Evolutionary conservation across 805 yeast species (phyloP).

Genomic region (Myxozyma vanderwaltii): DNA sequence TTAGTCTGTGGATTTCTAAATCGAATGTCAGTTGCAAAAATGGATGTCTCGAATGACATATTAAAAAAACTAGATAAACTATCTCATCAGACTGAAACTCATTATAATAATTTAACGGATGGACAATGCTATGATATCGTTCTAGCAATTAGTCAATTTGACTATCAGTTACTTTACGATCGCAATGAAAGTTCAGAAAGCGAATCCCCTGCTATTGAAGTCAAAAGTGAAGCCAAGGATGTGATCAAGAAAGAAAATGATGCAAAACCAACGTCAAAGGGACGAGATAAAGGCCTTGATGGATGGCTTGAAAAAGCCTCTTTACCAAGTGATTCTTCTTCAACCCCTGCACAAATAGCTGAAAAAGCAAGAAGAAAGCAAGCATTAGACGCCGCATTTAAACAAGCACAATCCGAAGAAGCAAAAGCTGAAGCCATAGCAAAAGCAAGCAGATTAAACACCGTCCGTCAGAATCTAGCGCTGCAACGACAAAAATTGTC

Average conservation of each 20-base stretch:
- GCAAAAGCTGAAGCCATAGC: neutral
- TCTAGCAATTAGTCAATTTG: slow-evolving; percentile 18
- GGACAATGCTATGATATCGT: slow-evolving; percentile 68
- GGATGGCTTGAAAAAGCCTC: slow-evolving; percentile 20
- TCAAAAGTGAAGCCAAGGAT: neutral
- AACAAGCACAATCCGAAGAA: slow-evolving; percentile 13
- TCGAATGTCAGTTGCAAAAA: slow-evolving; percentile 57
- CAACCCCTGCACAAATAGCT: neutral
- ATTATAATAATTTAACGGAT: slow-evolving; percentile 67
- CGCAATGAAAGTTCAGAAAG: neutral
- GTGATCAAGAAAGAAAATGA: neutral
- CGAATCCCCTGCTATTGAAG: neutral
- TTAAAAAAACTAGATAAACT: slow-evolving; percentile 52
- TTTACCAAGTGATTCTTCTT: slow-evolving; percentile 19
- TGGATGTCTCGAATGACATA: slow-evolving; percentile 55
- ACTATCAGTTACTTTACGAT: neutral
- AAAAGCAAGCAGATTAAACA: slow-evolving; percentile 15
- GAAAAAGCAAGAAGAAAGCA: neutral
- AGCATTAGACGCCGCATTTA: slow-evolving; percentile 8
- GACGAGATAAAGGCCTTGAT: slow-evolving; percentile 12
- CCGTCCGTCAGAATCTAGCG: slow-evolving; percentile 31
- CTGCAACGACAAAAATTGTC: slow-evolving; percentile 32
- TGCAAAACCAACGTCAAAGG: neutral
- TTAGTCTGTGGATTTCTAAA: slow-evolving; percentile 68
- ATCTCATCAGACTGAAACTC: slow-evolving; percentile 51